Conservation (phyloP, 2,329 filamentous ascomycete genomes). For the Colletotrichum limetticola region DNA sequence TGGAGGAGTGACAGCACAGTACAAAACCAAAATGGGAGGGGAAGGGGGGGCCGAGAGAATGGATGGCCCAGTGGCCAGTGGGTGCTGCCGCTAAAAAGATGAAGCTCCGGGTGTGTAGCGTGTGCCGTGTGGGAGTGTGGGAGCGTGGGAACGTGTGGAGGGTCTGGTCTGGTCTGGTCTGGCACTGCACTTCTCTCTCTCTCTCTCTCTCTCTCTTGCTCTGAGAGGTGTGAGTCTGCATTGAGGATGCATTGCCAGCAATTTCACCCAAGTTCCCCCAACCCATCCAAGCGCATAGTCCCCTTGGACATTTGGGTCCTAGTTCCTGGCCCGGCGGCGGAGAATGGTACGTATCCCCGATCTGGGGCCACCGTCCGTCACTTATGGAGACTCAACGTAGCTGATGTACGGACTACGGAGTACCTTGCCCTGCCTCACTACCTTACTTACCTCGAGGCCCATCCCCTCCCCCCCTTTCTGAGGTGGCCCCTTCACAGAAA, state of each 20-base stretch:
- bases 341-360: constrained; percentile 6
- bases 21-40: constrained; percentile 7
- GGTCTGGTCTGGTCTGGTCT: constrained; percentile 5
- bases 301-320: constrained; percentile 12
- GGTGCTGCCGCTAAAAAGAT: constrained; percentile 24
- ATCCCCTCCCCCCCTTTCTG: background rate
- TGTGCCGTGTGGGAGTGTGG: constrained; percentile 5
- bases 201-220: no score
- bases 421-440: constrained; percentile 5
- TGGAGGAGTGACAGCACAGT: background rate
- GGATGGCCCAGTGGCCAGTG: constrained; percentile 6
- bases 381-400: background rate
- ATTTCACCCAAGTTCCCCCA: constrained; percentile 31
- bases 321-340: constrained; percentile 15
- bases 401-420: background rate
- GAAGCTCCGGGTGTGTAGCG: constrained; percentile 30
- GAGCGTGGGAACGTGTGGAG: background rate
- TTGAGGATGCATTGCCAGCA: constrained; percentile 33
- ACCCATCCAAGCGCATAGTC: constrained; percentile 34
- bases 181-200: background rate
- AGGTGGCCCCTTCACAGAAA: background rate
- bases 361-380: background rate
- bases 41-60: constrained; percentile 15
- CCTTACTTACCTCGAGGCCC: background rate
- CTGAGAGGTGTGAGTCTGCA: background rate